Base-by-base conservation (phyloP, 805 yeast species). In the Pichia exigua region DNA sequence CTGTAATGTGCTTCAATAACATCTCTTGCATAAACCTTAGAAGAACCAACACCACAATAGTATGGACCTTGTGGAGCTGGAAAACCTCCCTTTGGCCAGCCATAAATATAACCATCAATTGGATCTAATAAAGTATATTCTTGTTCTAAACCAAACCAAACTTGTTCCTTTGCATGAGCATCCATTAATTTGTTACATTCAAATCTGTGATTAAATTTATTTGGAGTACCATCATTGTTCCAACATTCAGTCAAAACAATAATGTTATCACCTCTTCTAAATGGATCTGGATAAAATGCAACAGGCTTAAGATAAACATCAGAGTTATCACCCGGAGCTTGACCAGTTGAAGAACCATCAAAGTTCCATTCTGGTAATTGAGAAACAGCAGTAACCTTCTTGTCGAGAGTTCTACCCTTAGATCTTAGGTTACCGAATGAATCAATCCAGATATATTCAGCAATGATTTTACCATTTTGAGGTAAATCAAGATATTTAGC, bases 11-110 rank as follows among this genome's bases (percentile, higher is more conserved):
- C 98, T 79, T 92, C 99, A 64, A 94, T 90, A 52, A 92, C 90
- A 70, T 94, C 99, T 77, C 99, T 83, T 67, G 97, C 96, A 72
- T 85, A 88, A 58, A 92, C 99, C 77, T 89, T 91, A 68, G 97
- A 97, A 65, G 97, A 81, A 75, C 99, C 99, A 60, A 94, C 99
- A 83, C 98, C 99, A 80, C 99, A 94, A 84, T 94, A 94, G 86
- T 94, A 94, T 57, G 99, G 99, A 61, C 99, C 99, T 77, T 94
- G 99, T 59, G 99, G 98, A 62, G 96, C 98, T 70, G 99, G 99
- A 95, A 81, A 94, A 58, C 98, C 99, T 64, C 97, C 97, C 78
- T 87, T 84, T 73, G 99, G 99, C 99, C 99, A 94, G 60, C 96
- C 98, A 73, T 91, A 94, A 57, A 86, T 90, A 65, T 85, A 75